A percentile compares a stretch with the other conserved stretches of the same genome.
Evolutionary conservation across 2,329 filamentous ascomycete species (phyloP).

Genomic region (Cercospora sp.): DNA sequence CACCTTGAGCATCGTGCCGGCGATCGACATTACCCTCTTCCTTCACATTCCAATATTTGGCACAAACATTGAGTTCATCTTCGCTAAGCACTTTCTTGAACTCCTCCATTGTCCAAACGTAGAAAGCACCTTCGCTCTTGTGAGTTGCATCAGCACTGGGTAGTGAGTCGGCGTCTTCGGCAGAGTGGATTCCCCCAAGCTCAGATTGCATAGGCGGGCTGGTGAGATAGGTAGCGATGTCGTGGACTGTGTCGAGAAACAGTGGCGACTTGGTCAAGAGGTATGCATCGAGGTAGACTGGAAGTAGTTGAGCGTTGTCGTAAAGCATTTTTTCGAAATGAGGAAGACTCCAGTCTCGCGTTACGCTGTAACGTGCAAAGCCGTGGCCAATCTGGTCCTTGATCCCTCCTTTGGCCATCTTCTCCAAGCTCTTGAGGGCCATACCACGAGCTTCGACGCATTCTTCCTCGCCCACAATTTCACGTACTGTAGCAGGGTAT

Average conservation of each 20-base stretch:
- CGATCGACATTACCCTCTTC: slow-evolving; percentile 83
- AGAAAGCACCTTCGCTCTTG: slow-evolving; percentile 88
- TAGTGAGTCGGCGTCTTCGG: slow-evolving; percentile 85
- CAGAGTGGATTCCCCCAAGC: slow-evolving; percentile 77
- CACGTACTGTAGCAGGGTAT: slow-evolving; percentile 70
- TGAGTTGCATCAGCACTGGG: slow-evolving; percentile 73
- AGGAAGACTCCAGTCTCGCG: slow-evolving; percentile 86
- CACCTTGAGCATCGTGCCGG: slow-evolving; percentile 83
- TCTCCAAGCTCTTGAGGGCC: slow-evolving; percentile 75
- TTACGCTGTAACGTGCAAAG: slow-evolving; percentile 84
- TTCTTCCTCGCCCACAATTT: slow-evolving; percentile 84
- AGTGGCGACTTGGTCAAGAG: slow-evolving; percentile 66
- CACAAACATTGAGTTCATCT: slow-evolving; percentile 70
- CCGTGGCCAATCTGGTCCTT: slow-evolving; percentile 76
- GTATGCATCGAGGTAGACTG: slow-evolving; percentile 85
- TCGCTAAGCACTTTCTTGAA: slow-evolving; percentile 73
- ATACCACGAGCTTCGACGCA: slow-evolving; percentile 73
- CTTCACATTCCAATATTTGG: slow-evolving; percentile 80
- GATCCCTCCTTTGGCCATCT: slow-evolving; percentile 71
- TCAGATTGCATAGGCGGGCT: slow-evolving; percentile 65
- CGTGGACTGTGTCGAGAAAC: slow-evolving; percentile 74
- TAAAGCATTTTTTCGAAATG: slow-evolving; percentile 98
- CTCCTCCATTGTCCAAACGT: slow-evolving; percentile 89
- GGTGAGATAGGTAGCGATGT: slow-evolving; percentile 84
- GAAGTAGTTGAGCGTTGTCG: slow-evolving; percentile 83